Evolutionary conservation across 768 basidiomycete species (phyloP), one percentile per base, ranked within the genome.

Genomic region (Termitomyces sp.): DNA sequence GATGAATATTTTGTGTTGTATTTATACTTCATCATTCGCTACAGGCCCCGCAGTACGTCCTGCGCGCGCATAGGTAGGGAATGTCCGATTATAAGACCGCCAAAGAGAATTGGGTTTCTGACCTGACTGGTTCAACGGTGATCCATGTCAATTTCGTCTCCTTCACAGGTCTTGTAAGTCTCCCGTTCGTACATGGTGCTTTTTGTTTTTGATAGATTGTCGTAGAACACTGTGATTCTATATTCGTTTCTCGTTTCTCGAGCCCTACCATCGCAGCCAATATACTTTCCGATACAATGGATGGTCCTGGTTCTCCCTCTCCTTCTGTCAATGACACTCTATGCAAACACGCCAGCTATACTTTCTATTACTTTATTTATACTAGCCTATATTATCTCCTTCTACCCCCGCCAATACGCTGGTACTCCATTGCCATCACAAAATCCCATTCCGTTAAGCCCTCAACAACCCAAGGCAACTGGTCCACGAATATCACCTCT

Each of bases 31-130:
- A n/a, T 29, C n/a, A 14, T n/a, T 27, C 12, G 10, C 18, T 26
- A 8, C 26, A 26, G 51, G 27, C 5, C 9, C 16, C n/a, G 24
- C 26, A 37, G 18, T 22, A 41, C 29, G 26, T 31, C 46, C 2
- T 16, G 53, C 14, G 20, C 16, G n/a, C 16, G 12, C 41, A 22
- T 27, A 18, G 10, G 32, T 12, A 24, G 13, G 1, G 10, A 16
- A 64, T 64, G 63, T 56, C 53, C 4, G 49, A 57, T 24, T 95
- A 95, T 79, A 94, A 92, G 69, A 62, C 76, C 8, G 83, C 79
- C 9, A 96, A 96, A 70, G 90, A 92, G 73, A 83, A 81, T 0
- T 96, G 94, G 65, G 87, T 93, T 39, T 85, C 90, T 7, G 82
- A 84, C 39, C 82, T 79, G 71, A 79, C 78, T 1, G 94, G 94